Conservation (phyloP, 495 filamentous ascomycete species). For the Thozetella sp. region DNA sequence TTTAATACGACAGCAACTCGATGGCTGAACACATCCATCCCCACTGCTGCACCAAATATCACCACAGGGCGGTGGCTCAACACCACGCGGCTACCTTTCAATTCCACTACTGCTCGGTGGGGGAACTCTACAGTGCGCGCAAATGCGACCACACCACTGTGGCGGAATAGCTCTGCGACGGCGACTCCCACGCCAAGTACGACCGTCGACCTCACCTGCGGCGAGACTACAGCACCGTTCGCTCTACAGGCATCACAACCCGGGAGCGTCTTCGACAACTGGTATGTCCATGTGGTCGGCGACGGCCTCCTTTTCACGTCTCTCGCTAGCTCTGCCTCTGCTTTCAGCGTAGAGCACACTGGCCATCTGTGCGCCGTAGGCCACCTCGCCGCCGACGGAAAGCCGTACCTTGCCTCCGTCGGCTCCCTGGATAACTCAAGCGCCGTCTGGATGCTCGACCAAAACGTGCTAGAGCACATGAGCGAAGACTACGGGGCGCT, state of each 20-base stretch:
- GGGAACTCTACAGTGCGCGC: conserved; percentile 16
- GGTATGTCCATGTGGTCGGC: conserved; percentile 24
- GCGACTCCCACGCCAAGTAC: conserved; percentile 34
- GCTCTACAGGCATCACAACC: conserved; percentile 22
- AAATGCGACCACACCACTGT: conserved; percentile 26
- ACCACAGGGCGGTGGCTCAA: conserved; percentile 18
- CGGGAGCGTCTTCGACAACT: conserved; percentile 22
- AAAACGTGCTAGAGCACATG: not conserved
- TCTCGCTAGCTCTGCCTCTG: conserved; percentile 6
- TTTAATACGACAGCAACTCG: not conserved
- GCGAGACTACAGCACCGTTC: conserved; percentile 21
- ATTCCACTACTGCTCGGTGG: conserved; percentile 19
- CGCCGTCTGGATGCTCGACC: conserved; percentile 9
- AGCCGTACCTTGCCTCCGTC: conserved; percentile 10
- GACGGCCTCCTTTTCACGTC: conserved; percentile 21
- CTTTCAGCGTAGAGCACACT: conserved; percentile 21
- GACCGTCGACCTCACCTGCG: conserved; percentile 23
- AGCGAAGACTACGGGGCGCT: conserved; percentile 11
- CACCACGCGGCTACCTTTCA: conserved; percentile 16
- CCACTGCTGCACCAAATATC: conserved; percentile 16
- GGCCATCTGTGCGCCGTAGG: conserved; percentile 24
- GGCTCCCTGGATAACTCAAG: conserved; percentile 10
- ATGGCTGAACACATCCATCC: conserved; percentile 19
- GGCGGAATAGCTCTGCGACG: conserved; percentile 33
- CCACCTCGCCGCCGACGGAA: conserved; percentile 1